These are phyloP conservation scores for Prunus mongolica DNA, from an alignment of 306 rosid genomes.

Conservation along the genomic window DNA sequence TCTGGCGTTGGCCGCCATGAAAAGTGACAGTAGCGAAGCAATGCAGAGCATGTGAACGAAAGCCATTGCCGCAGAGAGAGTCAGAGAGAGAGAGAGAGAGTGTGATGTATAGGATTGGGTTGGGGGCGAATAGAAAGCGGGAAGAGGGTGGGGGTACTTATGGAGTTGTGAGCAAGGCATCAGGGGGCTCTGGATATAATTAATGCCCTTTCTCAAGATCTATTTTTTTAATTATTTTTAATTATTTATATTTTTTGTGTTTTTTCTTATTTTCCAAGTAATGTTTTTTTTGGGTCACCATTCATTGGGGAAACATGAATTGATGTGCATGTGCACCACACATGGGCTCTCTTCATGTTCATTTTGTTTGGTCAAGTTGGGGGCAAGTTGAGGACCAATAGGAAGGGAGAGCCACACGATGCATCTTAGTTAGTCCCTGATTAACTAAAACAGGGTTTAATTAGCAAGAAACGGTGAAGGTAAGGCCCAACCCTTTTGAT, in stretches of 20 bases:
- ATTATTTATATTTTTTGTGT: not conserved
- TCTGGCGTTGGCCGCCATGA: constrained; percentile 42
- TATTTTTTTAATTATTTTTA: not conserved
- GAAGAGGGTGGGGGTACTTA: constrained; percentile 66
- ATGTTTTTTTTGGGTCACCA: not conserved
- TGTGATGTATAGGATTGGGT: constrained; percentile 6
- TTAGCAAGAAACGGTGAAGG: not conserved
- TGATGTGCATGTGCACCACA: constrained; percentile 48
- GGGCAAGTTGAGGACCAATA: constrained; percentile 22
- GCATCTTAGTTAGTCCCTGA: not conserved
- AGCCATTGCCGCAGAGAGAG: constrained; percentile 39
- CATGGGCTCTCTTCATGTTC: constrained; percentile 29
- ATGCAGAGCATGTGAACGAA: constrained; percentile 40
- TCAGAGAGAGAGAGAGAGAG: not conserved
- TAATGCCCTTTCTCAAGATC: constrained; percentile 12
- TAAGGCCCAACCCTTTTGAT: not conserved
- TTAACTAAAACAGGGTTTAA: not conserved
- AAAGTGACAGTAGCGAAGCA: constrained; percentile 41
- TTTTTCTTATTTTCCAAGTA: constrained; percentile 1
- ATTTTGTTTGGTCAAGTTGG: constrained; percentile 26
- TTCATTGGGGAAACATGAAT: constrained; percentile 22
- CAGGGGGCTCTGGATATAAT: constrained; percentile 21
- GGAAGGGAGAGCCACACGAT: not conserved
- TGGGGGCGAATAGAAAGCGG: constrained; percentile 34
- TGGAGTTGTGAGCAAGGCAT: constrained; percentile 30